Evolutionary conservation across 805 yeast genomes (phyloP).

Genomic region (Cyberlindnera mrakii): DNA sequence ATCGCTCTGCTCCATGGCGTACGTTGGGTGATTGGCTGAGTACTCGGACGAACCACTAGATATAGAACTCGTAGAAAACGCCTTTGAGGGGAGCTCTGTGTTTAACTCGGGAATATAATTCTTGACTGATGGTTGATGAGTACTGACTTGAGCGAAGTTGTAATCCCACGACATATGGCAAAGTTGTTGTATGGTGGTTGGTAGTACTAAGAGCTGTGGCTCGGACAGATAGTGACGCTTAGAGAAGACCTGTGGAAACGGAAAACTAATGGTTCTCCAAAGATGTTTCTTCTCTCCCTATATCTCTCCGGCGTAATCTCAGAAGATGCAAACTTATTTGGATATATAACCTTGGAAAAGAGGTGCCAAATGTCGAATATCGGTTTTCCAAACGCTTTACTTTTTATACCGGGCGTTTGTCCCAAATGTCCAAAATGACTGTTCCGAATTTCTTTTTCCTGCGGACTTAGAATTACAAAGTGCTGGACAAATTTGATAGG

Average conservation of each 20-base stretch:
- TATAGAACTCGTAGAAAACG: slow-evolving; percentile 2
- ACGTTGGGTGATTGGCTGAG: neutral
- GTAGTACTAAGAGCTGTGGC: neutral
- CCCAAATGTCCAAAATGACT: no score
- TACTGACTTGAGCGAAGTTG: slow-evolving; percentile 1
- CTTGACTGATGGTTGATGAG: neutral
- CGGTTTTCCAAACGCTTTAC: neutral
- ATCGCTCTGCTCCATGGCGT: slow-evolving; percentile 12
- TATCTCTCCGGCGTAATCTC: neutral
- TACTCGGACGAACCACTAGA: slow-evolving; percentile 7
- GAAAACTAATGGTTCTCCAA: no score
- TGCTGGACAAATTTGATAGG: no score
- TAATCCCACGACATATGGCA: slow-evolving; percentile 19
- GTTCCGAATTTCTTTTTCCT: no score
- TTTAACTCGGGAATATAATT: neutral
- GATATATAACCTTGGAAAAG: neutral
- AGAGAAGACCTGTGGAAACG: no score
- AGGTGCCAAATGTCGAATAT: neutral
- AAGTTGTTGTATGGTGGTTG: neutral
- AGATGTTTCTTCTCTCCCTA: no score
- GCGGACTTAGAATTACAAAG: no score
- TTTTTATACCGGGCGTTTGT: neutral
- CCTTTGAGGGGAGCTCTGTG: slow-evolving; percentile 2
- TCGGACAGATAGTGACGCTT: neutral
- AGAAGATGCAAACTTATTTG: no score